Conservation (phyloP, 305 asterid genomes). For the Solanum hybrid region DNA sequence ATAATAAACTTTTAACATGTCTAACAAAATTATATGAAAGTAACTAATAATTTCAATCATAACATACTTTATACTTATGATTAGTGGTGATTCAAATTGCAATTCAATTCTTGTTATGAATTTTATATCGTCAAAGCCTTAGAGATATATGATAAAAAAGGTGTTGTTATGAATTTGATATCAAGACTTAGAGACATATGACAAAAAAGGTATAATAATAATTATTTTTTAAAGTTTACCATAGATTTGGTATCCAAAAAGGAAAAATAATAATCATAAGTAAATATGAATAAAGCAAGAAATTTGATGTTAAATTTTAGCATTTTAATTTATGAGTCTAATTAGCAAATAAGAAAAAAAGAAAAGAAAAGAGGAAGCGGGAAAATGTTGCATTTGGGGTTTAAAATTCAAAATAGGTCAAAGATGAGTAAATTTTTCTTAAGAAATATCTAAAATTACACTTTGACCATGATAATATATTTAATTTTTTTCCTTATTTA, state of each 20-base stretch:
- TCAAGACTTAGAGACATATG: neutral
- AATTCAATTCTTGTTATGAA: neutral
- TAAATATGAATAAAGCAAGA: neutral
- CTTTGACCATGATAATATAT: neutral
- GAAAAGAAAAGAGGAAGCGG: neutral
- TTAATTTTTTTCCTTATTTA: too few relatives aligned
- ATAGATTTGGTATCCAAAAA: neutral
- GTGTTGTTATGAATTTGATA: neutral
- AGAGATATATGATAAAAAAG: neutral
- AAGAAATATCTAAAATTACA: neutral
- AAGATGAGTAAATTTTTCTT: neutral
- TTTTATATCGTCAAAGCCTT: neutral
- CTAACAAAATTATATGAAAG: neutral
- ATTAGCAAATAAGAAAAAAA: neutral
- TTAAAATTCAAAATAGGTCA: neutral
- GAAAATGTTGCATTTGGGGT: neutral
- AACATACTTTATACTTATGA: neutral
- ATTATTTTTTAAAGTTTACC: neutral
- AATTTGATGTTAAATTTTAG: neutral
- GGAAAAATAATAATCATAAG: neutral
- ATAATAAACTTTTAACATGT: too few relatives aligned
- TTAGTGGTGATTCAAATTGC: neutral
- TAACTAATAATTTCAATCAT: neutral
- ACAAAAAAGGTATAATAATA: too few relatives aligned
- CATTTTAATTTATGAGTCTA: neutral